Evolutionary conservation across 495 filamentous ascomycete genomes (phyloP), one percentile per base, ranked within the genome.

Genomic region (Penicillium angulare): DNA sequence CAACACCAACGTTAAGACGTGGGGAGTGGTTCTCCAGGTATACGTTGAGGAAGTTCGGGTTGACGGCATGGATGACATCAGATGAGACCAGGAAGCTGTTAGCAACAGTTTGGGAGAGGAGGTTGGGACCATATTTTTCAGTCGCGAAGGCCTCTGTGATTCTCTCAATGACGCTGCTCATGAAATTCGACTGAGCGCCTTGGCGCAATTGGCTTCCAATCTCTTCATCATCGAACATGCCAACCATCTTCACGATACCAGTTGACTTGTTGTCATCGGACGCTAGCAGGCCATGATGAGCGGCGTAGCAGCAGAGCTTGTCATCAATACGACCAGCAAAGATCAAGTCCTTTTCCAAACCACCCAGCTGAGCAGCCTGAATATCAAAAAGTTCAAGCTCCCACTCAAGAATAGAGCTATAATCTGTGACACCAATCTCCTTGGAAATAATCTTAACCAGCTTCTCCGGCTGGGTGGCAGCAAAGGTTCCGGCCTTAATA

Each of bases 371-470:
- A 13, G 89, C 92, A 7, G 91, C 90, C 63, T 96, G 90, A 7
- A 79, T 85, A 68, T 98, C 93, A 63, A 85, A 98, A 26, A 98
- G 85, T 67, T 98, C 93, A n/a, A 97, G 81, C 60, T 98, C 93
- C 93, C 93, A 98, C 68, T 89, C 92, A 21, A 97, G 71, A 51
- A 98, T 96, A 45, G 74, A 81, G 67, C 69, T 76, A 57, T 78
- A 69, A 60, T 90, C 83, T 10, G 75, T 72, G 53, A 96, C 83
- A 4, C 76, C 77, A 24, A 97, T 79, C 60, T 93, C 80, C 5
- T 73, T 72, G 17, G 85, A 81, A 64, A 98, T 95, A 10, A 90
- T 82, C 61, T 86, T 85, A 42, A 97, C 90, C 9, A 98, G 79
- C 39, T 85, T 84, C 36, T 84, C 79, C 0, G 93, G 92, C 59